Evolutionary conservation across 768 basidiomycete genomes (phyloP), one percentile per base, ranked within the genome.

Genomic region (Mycena kentingensis): DNA sequence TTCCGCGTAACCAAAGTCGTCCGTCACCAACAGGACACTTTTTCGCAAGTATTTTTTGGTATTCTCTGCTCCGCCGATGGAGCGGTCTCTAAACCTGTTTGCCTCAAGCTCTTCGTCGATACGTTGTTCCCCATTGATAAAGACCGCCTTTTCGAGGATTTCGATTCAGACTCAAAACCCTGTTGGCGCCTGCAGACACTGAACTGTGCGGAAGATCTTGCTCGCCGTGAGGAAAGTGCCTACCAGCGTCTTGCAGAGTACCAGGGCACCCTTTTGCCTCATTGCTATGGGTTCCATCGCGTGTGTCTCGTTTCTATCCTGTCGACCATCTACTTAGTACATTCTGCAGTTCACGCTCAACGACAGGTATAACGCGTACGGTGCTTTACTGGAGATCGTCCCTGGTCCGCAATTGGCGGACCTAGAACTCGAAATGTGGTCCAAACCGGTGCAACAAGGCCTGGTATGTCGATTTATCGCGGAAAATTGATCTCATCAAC

Each of bases 31-130:
- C 46, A n/a, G 12, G 32, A 48, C 24, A 10, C 15, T 11, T 48
- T 11, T n/a, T 48, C 46, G 25, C 46, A 48, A 22, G 46, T 48
- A 16, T 48, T 48, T 29, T 48, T 48, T 22, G 46, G 46, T 11
- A 16, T 13, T 7, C 28, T 48, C 8, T n/a, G 28, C 16, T 32
- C 25, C 7, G 10, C 46, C 10, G 19, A 22, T n/a, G 32, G 32
- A n/a, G 11, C 11, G 11, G 32, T 34, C 32, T 34, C 32, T 22
- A 15, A 10, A 26, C 44, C 44, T 10, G 15, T 46, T 15, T 46
- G 44, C 27, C 15, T 34, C 32, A 34, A n/a, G 13, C 12, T 25
- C 21, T 46, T 46, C 16, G 13, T 29, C 21, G 44, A 22, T 29
- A 8, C 13, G n/a, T 25, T 22, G 21, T 25, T 46, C 21, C 27